Conservation (phyloP, 176 grass and related monocot genomes). For the Hsuehochloa calcarea region DNA sequence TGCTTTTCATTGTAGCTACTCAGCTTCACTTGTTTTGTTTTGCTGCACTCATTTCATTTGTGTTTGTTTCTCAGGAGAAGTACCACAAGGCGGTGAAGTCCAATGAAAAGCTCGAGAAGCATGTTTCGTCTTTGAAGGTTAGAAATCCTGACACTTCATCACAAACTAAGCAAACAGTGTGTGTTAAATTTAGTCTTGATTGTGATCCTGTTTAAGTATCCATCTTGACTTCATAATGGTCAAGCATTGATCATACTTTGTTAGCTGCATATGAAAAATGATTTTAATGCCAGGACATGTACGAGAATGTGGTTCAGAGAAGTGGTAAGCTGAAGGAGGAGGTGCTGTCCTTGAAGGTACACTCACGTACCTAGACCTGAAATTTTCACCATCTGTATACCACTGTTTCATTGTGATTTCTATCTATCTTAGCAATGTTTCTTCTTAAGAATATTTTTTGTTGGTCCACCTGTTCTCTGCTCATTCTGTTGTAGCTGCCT, state of each 20-base stretch:
- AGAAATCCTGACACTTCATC: background rate
- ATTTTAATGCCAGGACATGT: constrained; percentile 46
- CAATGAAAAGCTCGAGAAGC: constrained; percentile 53
- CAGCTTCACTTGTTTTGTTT: background rate
- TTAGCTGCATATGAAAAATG: constrained; percentile 7
- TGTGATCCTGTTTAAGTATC: background rate
- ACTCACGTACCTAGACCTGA: background rate
- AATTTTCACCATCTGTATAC: background rate
- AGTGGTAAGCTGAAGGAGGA: constrained; percentile 45
- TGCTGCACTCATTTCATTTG: background rate
- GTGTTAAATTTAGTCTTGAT: background rate
- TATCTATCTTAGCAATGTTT: background rate
- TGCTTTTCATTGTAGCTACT: background rate
- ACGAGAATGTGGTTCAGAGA: constrained; percentile 40
- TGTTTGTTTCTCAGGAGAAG: constrained; percentile 47
- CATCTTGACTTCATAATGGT: background rate
- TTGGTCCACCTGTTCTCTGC: background rate
- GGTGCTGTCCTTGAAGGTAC: constrained; percentile 55
- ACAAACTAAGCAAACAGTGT: background rate
- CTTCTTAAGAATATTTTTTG: background rate
- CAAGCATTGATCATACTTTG: background rate
- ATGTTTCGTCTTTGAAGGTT: constrained; percentile 42
- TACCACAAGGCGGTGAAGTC: constrained; percentile 31
- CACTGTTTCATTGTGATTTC: background rate
- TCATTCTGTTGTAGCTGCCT: background rate